Conservation (phyloP, 164 flowering plant species). For the Brasenia schreberi region DNA sequence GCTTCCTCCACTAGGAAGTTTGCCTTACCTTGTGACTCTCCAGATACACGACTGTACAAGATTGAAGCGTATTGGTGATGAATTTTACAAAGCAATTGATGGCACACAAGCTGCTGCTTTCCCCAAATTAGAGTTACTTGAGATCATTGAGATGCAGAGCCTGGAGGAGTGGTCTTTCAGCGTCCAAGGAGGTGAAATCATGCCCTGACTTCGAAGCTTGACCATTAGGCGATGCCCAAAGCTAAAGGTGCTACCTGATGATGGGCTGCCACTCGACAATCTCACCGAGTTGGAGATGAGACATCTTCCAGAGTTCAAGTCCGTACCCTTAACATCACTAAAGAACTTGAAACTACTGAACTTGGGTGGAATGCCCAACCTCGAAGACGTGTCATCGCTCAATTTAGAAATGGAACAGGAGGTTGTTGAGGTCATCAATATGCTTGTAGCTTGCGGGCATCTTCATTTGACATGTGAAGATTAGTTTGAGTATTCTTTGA, state of each 20-base stretch:
- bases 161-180: not conserved
- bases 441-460: too few relatives aligned
- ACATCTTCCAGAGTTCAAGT: not conserved
- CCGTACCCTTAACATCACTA: not conserved
- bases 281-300: not conserved
- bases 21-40: not conserved
- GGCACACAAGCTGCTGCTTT: not conserved
- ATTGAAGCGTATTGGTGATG: not conserved
- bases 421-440: not conserved
- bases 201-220: not conserved
- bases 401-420: too few relatives aligned
- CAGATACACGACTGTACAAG: not conserved
- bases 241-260: not conserved
- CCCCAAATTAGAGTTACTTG: not conserved
- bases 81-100: too few relatives aligned
- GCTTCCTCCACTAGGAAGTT: not conserved
- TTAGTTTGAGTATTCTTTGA: too few relatives aligned
- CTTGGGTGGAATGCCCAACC: not conserved
- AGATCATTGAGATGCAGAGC: not conserved
- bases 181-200: not conserved
- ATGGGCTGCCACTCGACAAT: not conserved
- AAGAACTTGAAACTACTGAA: not conserved
- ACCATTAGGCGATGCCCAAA: not conserved
- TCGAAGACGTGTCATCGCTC: too few relatives aligned
- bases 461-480: not conserved